Base-by-base conservation (phyloP, 1,139 yeast species). In the Yamadazyma kanchanaburiensis region DNA sequence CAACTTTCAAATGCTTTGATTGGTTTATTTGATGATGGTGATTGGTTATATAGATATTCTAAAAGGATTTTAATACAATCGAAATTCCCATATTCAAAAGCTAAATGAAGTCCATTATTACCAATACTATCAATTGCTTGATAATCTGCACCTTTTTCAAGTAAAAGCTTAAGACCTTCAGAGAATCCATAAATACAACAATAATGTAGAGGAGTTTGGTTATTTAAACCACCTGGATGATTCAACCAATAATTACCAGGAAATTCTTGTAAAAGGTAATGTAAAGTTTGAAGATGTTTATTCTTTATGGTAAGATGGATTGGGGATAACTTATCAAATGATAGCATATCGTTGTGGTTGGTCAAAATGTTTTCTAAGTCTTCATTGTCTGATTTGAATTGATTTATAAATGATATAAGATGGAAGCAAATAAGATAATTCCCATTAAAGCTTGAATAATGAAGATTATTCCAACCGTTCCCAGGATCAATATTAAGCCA, bases 401-500 rank as follows among this genome's bases (percentile, higher is more conserved):
- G 45, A 37, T 58, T 54, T 22, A 70, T 53, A 33, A 53, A 51
- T 15, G 67, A 56, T 12, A 75, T 53, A 11, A 75, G 42, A 37
- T 74, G 72, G 33, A 80, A 87, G 49, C 95, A 83, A 5, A 87
- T 73, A 35, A 86, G 71, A 49, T 84, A 85, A 43, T 84, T 75
- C 19, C 96, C 96, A 45, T 84, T 63, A 49, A 59, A 83, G 6
- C 94, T 79, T 1, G 96, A 91, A 55, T 87, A 88, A 56, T 89
- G 97, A 28, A 89, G 66, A 30, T 87, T 84, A 24, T 85, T 71
- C 96, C 96, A 89, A 1, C 97, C 97, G 45, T 82, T 77, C 24
- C 63, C 37, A 10, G 80, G 65, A 51, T 91, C 89, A 14, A 78
- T 68, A 49, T 88, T 86, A 33, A 81, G 77, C 57, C 94, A 63